These are phyloP conservation scores for Gracilaria gracilis DNA, from an alignment of 23 red algal species.

Conservation along the genomic window DNA sequence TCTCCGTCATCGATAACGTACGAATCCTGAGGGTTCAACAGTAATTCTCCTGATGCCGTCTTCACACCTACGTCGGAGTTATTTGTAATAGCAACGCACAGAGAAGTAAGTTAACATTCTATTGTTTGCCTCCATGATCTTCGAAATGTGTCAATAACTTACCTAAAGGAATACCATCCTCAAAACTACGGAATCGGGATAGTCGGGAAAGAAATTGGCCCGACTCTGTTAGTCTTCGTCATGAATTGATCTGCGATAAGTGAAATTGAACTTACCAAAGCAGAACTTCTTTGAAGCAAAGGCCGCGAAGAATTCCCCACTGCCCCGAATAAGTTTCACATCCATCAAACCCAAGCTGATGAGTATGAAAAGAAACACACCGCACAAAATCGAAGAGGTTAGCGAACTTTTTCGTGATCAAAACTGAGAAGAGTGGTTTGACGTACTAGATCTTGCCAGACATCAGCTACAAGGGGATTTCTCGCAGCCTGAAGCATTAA, in stretches of 20 bases:
- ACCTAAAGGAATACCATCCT: conserved; percentile 74
- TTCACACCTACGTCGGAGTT: conserved; percentile 48
- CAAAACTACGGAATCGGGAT: conserved; percentile 31
- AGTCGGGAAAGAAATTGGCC: not conserved
- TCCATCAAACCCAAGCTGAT: conserved; percentile 69
- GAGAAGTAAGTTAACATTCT: not conserved
- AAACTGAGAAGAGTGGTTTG: too few relatives aligned
- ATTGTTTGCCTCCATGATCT: not conserved
- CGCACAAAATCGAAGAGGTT: not conserved
- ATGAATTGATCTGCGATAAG: not conserved
- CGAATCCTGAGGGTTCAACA: conserved; percentile 62
- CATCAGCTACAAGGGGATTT: conserved; percentile 64
- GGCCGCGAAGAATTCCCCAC: conserved; percentile 65
- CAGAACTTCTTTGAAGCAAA: conserved; percentile 60
- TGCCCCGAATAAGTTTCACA: conserved; percentile 74
- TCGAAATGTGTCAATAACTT: not conserved
- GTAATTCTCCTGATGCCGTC: conserved; percentile 52
- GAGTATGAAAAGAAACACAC: not conserved
- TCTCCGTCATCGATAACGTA: conserved; percentile 71
- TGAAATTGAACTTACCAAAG: conserved; percentile 57
- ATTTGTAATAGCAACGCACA: not conserved
- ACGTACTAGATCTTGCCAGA: conserved; percentile 81
- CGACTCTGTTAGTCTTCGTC: not conserved
- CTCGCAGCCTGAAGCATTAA: conserved; percentile 70
- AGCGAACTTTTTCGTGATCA: not conserved